phyloP scores from a whole-genome alignment of 169 alveolate genomes.

The Pseudocohnilembus persalinus region DNA sequence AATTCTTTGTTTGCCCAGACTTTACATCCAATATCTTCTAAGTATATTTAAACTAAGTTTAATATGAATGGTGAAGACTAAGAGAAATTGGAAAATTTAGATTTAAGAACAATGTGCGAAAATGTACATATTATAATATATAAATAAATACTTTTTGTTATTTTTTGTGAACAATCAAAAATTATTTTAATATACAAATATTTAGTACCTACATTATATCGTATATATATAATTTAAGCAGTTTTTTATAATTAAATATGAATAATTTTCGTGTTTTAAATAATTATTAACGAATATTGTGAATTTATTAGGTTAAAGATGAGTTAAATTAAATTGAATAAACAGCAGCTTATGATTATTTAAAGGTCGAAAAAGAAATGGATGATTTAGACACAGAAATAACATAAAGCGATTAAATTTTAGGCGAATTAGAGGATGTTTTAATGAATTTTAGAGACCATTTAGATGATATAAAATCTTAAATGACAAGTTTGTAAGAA shows the following conservation, averaged over 20 bases:
- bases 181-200: no score
- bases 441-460: slow-evolving; percentile 44
- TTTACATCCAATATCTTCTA: slow-evolving; percentile 35
- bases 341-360: slow-evolving; percentile 48
- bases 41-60: slow-evolving; percentile 35
- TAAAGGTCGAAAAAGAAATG: slow-evolving; percentile 51
- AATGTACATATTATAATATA: slow-evolving; percentile 12
- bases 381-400: slow-evolving; percentile 44
- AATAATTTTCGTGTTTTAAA: no score
- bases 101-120: slow-evolving; percentile 48
- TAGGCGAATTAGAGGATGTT: slow-evolving; percentile 43
- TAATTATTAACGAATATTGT: background rate
- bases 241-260: no score
- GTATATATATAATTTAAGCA: no score
- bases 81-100: slow-evolving; percentile 26
- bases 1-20: slow-evolving; percentile 14
- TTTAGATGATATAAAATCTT: slow-evolving; percentile 43
- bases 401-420: slow-evolving; percentile 34
- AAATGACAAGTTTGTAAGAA: slow-evolving; percentile 46
- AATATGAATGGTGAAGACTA: slow-evolving; percentile 28
- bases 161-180: background rate
- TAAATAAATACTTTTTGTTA: background rate
- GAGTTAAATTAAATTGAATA: slow-evolving; percentile 41
- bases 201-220: no score
- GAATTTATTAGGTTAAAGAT: slow-evolving; percentile 3